Conservation (phyloP, 2,329 filamentous ascomycete genomes). For the Amylocarpus encephaloides region DNA sequence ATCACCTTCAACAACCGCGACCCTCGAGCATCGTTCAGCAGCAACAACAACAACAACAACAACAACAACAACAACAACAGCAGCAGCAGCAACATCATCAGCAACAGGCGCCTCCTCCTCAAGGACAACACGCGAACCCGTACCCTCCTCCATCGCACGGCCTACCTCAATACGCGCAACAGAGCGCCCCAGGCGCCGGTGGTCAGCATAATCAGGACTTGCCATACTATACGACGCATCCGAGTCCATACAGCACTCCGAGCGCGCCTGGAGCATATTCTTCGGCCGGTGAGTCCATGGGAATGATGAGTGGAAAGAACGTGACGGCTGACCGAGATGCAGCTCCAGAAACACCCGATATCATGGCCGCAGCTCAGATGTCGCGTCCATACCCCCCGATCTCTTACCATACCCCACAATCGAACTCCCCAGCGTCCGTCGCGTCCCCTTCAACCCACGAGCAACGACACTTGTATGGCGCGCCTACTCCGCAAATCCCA, state of each 20-base stretch:
- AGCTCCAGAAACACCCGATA: slow-evolving; percentile 51
- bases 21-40: slow-evolving; percentile 68
- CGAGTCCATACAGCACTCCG: slow-evolving; percentile 76
- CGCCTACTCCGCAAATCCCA: slow-evolving; percentile 70
- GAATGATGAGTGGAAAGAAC: not conserved
- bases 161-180: slow-evolving; percentile 58
- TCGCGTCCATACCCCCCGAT: slow-evolving; percentile 79
- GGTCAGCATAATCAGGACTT: slow-evolving; percentile 60
- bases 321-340: slow-evolving; percentile 15
- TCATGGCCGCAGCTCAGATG: slow-evolving; percentile 62
- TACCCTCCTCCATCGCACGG: slow-evolving; percentile 65
- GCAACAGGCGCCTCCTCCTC: slow-evolving; percentile 51
- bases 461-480: slow-evolving; percentile 80
- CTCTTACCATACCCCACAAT: slow-evolving; percentile 87
- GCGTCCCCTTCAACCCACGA: slow-evolving; percentile 85
- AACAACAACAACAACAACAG: slow-evolving; percentile 56
- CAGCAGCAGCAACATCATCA: slow-evolving; percentile 60
- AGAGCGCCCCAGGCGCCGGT: slow-evolving; percentile 54
- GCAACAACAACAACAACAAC: slow-evolving; percentile 56
- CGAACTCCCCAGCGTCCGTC: slow-evolving; percentile 88
- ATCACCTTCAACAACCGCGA: slow-evolving; percentile 63
- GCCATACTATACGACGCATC: slow-evolving; percentile 74
- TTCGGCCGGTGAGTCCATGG: slow-evolving; percentile 60
- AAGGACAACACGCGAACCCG: slow-evolving; percentile 55
- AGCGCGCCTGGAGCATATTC: slow-evolving; percentile 79